Evolutionary conservation across 2,329 filamentous ascomycete species (phyloP), one percentile per base, ranked within the genome.

Genomic region (Penicillium sp.): DNA sequence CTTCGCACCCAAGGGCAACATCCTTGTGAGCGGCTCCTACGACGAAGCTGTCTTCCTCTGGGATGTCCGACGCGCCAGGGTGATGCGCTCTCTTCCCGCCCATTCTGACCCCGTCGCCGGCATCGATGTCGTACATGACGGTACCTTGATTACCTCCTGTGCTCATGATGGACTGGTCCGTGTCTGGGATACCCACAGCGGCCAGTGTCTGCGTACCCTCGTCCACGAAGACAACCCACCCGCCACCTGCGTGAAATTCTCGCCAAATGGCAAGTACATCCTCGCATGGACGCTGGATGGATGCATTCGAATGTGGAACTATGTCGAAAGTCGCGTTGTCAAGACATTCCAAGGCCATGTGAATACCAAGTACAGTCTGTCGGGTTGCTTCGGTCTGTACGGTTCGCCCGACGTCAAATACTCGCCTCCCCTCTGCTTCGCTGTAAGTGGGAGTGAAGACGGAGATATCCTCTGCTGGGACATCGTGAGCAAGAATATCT

Each of bases 1-100:
- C 5, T 97, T 97, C 72, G 93, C 90, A n/a, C 94, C 94, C 1
- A 97, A 97, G 71, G 94, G 94, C 20, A 99, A 99, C 68, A 96
- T 97, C 68, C 83, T 99, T 27, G 94, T 92, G 13, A 95, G 90
- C 60, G 94, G 94, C 10, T 95, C 90, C 58, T 97, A 97, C 73
- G 94, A 99, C 62, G 94, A 99, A 77, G 94, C 94, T 4, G 91
- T 99, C 0, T 97, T 96, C 59, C 75, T 99, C 4, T 99, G 94
- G 94, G 94, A 99, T 71, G 90, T 97, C 12, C 83, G 94, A 12
- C 90, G 91, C 0, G 92, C 91, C 0, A 81, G 88, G 18, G 79
- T 94, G 27, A 96, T 99, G 91, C 84, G 91, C 48, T 92, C 88
- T 56, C 75, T 99, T 30, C 94, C 94, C 1, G 94, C 94, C 2